phyloP scores from a whole-genome alignment of 805 yeast species.

The Metschnikowia lochheadii region DNA sequence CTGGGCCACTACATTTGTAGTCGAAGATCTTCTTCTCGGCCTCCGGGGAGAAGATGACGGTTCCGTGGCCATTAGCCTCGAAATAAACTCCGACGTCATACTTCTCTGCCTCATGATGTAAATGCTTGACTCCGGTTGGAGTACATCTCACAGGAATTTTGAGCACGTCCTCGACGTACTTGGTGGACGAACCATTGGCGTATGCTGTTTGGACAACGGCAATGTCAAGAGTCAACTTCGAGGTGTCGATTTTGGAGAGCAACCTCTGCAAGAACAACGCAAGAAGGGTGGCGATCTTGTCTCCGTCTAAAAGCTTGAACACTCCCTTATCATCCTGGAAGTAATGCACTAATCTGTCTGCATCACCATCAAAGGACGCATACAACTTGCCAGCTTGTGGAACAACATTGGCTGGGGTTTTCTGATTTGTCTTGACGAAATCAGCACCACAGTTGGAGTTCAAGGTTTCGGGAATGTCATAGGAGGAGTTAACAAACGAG shows the following conservation, averaged over 20 bases:
- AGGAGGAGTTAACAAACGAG: conserved; percentile 50
- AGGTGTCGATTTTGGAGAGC: conserved; percentile 43
- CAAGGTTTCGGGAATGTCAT: conserved; percentile 50
- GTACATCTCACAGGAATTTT: conserved; percentile 81
- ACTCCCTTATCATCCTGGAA: conserved; percentile 37
- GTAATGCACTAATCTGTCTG: conserved; percentile 88
- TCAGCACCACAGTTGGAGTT: conserved; percentile 93
- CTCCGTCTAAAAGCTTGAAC: conserved; percentile 80
- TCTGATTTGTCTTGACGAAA: conserved; percentile 85
- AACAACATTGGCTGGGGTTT: conserved; percentile 58
- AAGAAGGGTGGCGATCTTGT: conserved; percentile 81
- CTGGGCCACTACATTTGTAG: conserved; percentile 31
- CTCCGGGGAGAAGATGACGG: conserved; percentile 71
- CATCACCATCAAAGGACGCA: conserved; percentile 95
- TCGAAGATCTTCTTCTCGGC: conserved; percentile 35
- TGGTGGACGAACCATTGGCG: conserved; percentile 91
- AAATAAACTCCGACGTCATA: conserved; percentile 92
- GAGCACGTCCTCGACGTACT: conserved; percentile 56
- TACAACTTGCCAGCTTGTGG: conserved; percentile 49
- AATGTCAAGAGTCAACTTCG: conserved; percentile 40
- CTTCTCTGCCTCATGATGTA: conserved; percentile 84
- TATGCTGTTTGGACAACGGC: conserved; percentile 98
- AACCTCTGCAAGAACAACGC: conserved; percentile 62
- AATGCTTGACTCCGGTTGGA: conserved; percentile 93
- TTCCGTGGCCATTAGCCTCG: conserved; percentile 99